phyloP scores from a whole-genome alignment of 352 stramenopile genomes.

The Albugo laibachii region DNA sequence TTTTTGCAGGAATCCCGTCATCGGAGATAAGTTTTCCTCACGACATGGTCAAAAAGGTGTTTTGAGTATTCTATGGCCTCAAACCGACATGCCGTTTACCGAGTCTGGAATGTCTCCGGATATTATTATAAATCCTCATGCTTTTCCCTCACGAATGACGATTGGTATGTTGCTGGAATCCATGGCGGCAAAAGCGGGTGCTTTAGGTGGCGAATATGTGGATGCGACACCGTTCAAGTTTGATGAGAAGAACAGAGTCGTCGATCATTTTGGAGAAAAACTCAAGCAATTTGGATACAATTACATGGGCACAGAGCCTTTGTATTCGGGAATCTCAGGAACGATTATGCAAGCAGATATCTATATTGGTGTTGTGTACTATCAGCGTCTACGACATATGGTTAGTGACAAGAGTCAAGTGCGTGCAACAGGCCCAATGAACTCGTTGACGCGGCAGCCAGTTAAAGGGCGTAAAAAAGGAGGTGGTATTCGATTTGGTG shows the following conservation, averaged over 20 bases:
- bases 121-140: constrained; percentile 99
- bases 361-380: constrained; percentile 99
- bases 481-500: constrained; percentile 97
- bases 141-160: constrained; percentile 97
- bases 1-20: constrained; percentile 97
- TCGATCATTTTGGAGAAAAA: constrained; percentile 99
- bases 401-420: constrained; percentile 99
- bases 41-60: constrained; percentile 99
- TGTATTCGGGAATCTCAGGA: constrained; percentile 98
- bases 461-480: constrained; percentile 99
- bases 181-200: constrained; percentile 98
- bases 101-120: constrained; percentile 97
- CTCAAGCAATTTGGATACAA: constrained; percentile 90
- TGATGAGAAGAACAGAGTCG: constrained; percentile 94
- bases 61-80: constrained; percentile 97
- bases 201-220: constrained; percentile 93
- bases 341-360: constrained; percentile 98
- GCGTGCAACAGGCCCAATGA: constrained; percentile 94
- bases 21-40: constrained; percentile 99
- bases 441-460: constrained; percentile 97
- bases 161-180: constrained; percentile 93
- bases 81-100: constrained; percentile 98
- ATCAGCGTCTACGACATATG: constrained; percentile 99
- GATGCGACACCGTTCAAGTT: constrained; percentile 99
- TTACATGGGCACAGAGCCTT: constrained; percentile 97